Evolutionary conservation across 768 basidiomycete genomes (phyloP).

Genomic region (Russula foetens): DNA sequence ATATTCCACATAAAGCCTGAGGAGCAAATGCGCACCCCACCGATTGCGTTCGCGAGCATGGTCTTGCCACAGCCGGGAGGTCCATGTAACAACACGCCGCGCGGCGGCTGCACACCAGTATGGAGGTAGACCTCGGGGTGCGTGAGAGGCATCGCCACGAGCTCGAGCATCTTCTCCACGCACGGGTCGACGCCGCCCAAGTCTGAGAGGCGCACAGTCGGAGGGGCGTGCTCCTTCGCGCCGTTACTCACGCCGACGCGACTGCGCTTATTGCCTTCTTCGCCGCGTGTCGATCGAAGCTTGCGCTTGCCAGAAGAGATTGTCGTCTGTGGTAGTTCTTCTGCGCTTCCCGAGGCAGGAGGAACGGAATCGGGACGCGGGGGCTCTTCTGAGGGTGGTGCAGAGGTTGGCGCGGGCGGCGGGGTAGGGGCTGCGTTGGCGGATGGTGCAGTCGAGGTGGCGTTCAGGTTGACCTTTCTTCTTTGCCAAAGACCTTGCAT

Average conservation of each 20-base stretch:
- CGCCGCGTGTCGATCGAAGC: constrained; percentile 44
- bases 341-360: not conserved
- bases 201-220: constrained; percentile 68
- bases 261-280: constrained; percentile 51
- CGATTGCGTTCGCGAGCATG: constrained; percentile 86
- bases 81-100: constrained; percentile 89
- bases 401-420: not conserved
- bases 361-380: constrained; percentile 1
- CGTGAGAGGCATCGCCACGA: constrained; percentile 91
- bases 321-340: constrained; percentile 22
- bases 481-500: constrained; percentile 80
- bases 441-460: constrained; percentile 19
- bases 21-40: constrained; percentile 55
- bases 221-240: constrained; percentile 63
- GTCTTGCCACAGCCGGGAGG: constrained; percentile 99
- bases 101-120: constrained; percentile 85
- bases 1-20: not conserved
- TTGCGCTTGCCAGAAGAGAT: constrained; percentile 50
- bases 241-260: constrained; percentile 29
- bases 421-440: constrained; percentile 13
- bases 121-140: constrained; percentile 95
- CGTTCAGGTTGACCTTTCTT: constrained; percentile 63
- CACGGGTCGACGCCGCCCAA: constrained; percentile 83
- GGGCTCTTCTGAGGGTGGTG: constrained; percentile 10
- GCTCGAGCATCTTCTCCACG: constrained; percentile 88